phyloP scores from a whole-genome alignment of 306 rosid genomes.

The Boehmeria nivea region DNA sequence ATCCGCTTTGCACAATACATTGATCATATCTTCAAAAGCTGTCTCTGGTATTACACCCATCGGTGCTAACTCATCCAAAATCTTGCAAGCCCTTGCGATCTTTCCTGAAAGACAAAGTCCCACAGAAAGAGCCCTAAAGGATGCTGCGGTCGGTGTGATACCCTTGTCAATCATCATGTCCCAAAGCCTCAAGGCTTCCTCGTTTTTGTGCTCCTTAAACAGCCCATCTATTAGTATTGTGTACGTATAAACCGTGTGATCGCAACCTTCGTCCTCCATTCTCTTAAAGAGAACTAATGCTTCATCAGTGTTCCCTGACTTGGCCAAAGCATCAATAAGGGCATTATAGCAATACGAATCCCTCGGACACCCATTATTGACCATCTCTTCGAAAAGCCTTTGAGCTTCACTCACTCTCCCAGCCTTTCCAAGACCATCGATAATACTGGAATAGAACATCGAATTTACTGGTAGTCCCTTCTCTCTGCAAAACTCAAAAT shows the following conservation, averaged over 20 bases:
- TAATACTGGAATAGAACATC: constrained; percentile 66
- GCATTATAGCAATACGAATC: constrained; percentile 79
- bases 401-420: constrained; percentile 78
- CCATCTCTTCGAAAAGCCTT: constrained; percentile 69
- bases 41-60: constrained; percentile 72
- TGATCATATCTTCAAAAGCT: constrained; percentile 81
- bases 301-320: constrained; percentile 58
- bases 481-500: constrained; percentile 41
- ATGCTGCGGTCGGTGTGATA: constrained; percentile 68
- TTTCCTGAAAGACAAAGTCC: constrained; percentile 86
- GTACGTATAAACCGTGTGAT: constrained; percentile 69
- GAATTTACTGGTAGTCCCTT: constrained; percentile 54
- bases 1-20: constrained; percentile 64
- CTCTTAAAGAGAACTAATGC: constrained; percentile 46
- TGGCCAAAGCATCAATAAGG: constrained; percentile 61
- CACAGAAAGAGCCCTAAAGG: constrained; percentile 72
- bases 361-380: constrained; percentile 44
- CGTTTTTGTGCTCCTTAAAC: constrained; percentile 65
- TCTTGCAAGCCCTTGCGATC: constrained; percentile 81
- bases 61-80: constrained; percentile 83
- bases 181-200: constrained; percentile 78
- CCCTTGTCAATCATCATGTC: constrained; percentile 81
- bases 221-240: constrained; percentile 67
- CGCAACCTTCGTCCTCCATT: constrained; percentile 82
- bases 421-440: constrained; percentile 84